These are phyloP conservation scores for Thecamonas trahens DNA, from an alignment of 78 protist species.

Conservation along the genomic window DNA sequence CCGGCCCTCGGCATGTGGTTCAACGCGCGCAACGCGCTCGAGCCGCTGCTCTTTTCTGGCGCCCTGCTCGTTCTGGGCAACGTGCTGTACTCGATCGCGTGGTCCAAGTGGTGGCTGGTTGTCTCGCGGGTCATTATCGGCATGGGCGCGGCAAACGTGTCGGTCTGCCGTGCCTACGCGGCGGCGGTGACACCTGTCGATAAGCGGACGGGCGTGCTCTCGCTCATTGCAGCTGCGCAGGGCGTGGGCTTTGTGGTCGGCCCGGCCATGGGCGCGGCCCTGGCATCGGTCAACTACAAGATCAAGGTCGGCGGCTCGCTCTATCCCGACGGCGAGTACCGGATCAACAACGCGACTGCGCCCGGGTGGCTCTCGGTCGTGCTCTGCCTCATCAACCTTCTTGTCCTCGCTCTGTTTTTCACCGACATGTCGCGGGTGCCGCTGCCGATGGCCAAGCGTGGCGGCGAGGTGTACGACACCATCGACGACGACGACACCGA, in stretches of 20 bases:
- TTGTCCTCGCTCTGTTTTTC: constrained; percentile 4
- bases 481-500: background rate
- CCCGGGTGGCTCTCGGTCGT: constrained; percentile 29
- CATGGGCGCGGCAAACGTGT: constrained; percentile 33
- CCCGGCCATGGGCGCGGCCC: constrained; percentile 10
- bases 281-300: background rate
- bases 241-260: constrained; percentile 36
- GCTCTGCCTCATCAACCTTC: constrained; percentile 1
- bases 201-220: constrained; percentile 21
- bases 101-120: constrained; percentile 6
- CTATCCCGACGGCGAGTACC: background rate
- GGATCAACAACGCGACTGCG: constrained; percentile 13
- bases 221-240: constrained; percentile 22
- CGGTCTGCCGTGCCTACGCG: constrained; percentile 32
- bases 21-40: constrained; percentile 6
- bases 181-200: constrained; percentile 1
- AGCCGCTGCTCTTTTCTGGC: constrained; percentile 21
- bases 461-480: too few relatives aligned
- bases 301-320: background rate
- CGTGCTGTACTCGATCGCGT: constrained; percentile 18
- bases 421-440: constrained; percentile 4
- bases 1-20: constrained; percentile 49
- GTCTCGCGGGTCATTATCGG: constrained; percentile 34
- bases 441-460: background rate
- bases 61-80: constrained; percentile 19